phyloP scores from a whole-genome alignment of 1,284 basidiomycete genomes.

The Wolfiporia cocos region DNA sequence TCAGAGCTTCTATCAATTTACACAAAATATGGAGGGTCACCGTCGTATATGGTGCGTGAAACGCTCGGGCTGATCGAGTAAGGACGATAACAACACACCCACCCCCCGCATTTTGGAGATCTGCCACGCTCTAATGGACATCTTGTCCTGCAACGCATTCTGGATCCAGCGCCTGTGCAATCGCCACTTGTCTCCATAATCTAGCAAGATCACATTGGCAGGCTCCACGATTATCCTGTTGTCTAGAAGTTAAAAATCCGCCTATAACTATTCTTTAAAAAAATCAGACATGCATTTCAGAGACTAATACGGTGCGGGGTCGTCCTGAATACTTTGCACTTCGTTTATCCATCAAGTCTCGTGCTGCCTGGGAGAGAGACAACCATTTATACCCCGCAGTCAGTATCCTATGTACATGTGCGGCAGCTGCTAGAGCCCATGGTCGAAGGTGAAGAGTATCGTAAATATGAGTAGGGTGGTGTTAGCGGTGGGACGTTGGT shows the following conservation, averaged over 20 bases:
- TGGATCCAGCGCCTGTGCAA: constrained; percentile 18
- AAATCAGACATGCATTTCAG: constrained; percentile 21
- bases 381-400: too few relatives aligned
- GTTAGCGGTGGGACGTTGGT: too few relatives aligned
- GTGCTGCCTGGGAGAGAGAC: constrained; percentile 43
- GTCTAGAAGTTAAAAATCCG: not conserved
- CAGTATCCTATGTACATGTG: too few relatives aligned
- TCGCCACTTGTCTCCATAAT: constrained; percentile 19
- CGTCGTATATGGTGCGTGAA: constrained; percentile 12
- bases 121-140: constrained; percentile 10
- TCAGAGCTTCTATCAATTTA: not conserved
- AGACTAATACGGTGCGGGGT: constrained; percentile 21
- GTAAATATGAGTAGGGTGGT: too few relatives aligned
- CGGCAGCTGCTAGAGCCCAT: too few relatives aligned
- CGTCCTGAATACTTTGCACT: constrained; percentile 44
- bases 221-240: constrained; percentile 1
- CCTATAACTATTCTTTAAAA: not conserved
- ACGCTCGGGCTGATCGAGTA: constrained; percentile 9
- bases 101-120: constrained; percentile 12
- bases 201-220: constrained; percentile 14
- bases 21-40: constrained; percentile 2
- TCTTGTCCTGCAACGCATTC: constrained; percentile 15
- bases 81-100: constrained; percentile 10
- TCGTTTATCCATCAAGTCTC: constrained; percentile 50
- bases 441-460: too few relatives aligned